Conservation (phyloP, 2,329 filamentous ascomycete genomes). For the Dactylellina cionopaga region DNA sequence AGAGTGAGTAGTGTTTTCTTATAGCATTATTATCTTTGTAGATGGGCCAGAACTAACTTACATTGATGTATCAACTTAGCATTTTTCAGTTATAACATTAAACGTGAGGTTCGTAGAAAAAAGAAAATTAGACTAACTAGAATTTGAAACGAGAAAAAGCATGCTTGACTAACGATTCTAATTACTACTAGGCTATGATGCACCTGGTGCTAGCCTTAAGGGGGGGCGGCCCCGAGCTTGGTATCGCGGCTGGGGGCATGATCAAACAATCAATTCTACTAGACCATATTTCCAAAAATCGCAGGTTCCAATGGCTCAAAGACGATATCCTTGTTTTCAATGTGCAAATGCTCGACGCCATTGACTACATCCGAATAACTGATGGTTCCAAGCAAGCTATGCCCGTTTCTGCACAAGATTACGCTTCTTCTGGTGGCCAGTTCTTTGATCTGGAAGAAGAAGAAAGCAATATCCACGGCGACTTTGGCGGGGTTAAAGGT, state of each 20-base stretch:
- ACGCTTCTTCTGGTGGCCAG: conserved; percentile 59
- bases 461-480: conserved; percentile 23
- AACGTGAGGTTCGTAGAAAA: too few species aligned
- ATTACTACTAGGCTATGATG: too few species aligned
- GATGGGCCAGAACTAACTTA: too few species aligned
- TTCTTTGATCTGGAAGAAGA: conserved; percentile 60
- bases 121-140: too few species aligned
- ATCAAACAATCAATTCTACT: conserved; percentile 61
- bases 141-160: too few species aligned
- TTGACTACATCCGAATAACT: conserved; percentile 59
- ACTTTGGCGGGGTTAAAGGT: background rate
- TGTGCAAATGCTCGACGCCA: conserved; percentile 61
- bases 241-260: conserved; percentile 61
- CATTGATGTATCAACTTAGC: too few species aligned
- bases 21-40: too few species aligned
- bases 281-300: conserved; percentile 58
- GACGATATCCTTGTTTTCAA: conserved; percentile 58
- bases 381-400: conserved; percentile 59
- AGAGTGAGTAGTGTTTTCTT: too few species aligned
- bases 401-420: conserved; percentile 60
- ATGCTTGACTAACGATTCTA: too few species aligned
- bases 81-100: too few species aligned
- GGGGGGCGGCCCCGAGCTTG: conserved; percentile 56
- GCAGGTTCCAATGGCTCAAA: background rate
- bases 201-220: too few species aligned